phyloP scores from a whole-genome alignment of 2,329 filamentous ascomycete genomes.

The Amphichorda felina region DNA sequence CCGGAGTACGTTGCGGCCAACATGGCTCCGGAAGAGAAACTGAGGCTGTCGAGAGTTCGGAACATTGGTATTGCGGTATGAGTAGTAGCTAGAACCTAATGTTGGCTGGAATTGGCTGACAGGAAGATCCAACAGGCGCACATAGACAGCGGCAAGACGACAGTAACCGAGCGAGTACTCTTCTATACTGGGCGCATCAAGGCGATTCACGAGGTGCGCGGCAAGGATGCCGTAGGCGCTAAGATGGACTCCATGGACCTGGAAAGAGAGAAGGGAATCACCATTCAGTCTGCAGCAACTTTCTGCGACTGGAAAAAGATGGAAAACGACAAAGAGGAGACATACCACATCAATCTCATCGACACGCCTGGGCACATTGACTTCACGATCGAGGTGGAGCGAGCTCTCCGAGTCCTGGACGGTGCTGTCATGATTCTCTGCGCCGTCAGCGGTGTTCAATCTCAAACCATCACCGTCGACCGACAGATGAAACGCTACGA shows the following conservation, averaged over 20 bases:
- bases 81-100: background rate
- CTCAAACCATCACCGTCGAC: conserved; percentile 95
- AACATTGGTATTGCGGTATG: conserved; percentile 95
- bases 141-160: conserved; percentile 98
- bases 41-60: conserved; percentile 67
- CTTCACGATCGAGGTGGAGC: conserved; percentile 97
- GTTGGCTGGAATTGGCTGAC: background rate
- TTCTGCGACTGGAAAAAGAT: conserved; percentile 95
- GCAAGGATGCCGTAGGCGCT: conserved; percentile 86
- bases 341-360: conserved; percentile 96
- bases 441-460: conserved; percentile 93
- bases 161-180: conserved; percentile 87
- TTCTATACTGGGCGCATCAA: conserved; percentile 98
- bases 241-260: conserved; percentile 99
- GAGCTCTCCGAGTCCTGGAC: conserved; percentile 86
- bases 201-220: conserved; percentile 91
- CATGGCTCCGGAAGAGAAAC: conserved; percentile 67
- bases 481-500: conserved; percentile 98
- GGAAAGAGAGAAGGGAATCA: conserved; percentile 96
- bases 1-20: conserved; percentile 60
- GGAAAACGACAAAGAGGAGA: conserved; percentile 72
- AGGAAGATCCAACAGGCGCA: conserved; percentile 51
- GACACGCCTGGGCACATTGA: conserved; percentile 98
- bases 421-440: conserved; percentile 98
- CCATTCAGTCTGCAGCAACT: conserved; percentile 94